A percentile compares a stretch with the other conserved stretches of the same genome.
Conservation (phyloP, 345 rosid species). For the Corymbia maculata region DNA sequence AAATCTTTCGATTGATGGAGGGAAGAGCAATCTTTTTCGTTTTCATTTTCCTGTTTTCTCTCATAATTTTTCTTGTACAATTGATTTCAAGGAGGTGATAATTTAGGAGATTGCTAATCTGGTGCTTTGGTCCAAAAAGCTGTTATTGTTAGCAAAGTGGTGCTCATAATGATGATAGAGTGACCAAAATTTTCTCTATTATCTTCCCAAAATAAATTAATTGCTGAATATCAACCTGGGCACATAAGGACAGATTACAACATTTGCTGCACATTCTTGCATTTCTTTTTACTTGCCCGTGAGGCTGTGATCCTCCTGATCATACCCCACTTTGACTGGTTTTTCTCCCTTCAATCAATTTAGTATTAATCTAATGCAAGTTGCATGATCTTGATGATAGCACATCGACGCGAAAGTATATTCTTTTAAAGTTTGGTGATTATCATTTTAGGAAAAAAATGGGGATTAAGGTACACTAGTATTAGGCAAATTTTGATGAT, state of each 20-base stretch:
- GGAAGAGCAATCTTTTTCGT: neutral
- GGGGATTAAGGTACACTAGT: too few relatives aligned
- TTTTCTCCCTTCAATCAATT: neutral
- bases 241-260: neutral
- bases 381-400: neutral
- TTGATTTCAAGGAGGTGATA: constrained; percentile 7
- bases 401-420: too few relatives aligned
- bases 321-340: neutral
- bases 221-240: neutral
- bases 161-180: neutral
- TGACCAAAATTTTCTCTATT: neutral
- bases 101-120: constrained; percentile 2
- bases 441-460: too few relatives aligned
- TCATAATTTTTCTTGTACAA: neutral
- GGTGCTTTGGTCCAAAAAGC: neutral
- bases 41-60: neutral
- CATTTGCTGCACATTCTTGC: constrained; percentile 6
- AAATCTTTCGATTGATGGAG: too few relatives aligned
- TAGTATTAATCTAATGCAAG: neutral
- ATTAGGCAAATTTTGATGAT: too few relatives aligned
- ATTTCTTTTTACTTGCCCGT: neutral
- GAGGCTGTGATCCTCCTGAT: neutral
- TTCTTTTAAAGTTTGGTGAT: too few relatives aligned
- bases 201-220: neutral
- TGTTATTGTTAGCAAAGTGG: neutral